Conservation (phyloP, 768 basidiomycete species). For the Heimioporus sp. region DNA sequence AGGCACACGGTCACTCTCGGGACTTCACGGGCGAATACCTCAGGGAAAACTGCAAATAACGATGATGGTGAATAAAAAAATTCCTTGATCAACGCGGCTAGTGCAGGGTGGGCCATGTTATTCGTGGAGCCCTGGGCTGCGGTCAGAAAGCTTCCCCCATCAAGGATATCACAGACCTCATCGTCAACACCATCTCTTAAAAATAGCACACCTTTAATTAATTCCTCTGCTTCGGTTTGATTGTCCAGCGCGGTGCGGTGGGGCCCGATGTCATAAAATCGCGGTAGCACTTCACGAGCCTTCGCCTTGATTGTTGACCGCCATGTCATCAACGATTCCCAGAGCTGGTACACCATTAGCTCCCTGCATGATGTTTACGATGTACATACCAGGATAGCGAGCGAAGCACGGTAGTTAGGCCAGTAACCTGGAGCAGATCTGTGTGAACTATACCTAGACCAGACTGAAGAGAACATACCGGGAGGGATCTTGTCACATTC, state of each 20-base stretch:
- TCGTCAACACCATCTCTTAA: background rate
- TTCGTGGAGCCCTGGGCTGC: background rate
- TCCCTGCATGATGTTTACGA: background rate
- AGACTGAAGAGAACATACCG: background rate
- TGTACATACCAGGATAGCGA: background rate
- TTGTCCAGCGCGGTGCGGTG: background rate
- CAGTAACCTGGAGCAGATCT: background rate
- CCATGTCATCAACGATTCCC: background rate
- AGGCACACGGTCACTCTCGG: background rate
- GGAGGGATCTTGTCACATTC: background rate
- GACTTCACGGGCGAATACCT: background rate
- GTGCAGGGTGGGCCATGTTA: background rate
- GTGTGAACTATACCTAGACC: no score
- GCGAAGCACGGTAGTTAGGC: background rate
- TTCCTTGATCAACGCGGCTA: background rate
- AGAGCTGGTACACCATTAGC: background rate
- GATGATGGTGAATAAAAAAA: background rate
- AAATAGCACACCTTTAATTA: background rate
- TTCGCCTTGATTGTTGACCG: background rate
- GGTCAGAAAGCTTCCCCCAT: background rate
- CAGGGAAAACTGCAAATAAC: background rate
- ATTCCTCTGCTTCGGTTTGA: background rate
- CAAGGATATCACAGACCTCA: background rate
- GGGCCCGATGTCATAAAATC: background rate
- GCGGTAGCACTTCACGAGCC: background rate